Evolutionary conservation across 1,284 basidiomycete species (phyloP).

Genomic region (Mycosarcoma maydis): DNA sequence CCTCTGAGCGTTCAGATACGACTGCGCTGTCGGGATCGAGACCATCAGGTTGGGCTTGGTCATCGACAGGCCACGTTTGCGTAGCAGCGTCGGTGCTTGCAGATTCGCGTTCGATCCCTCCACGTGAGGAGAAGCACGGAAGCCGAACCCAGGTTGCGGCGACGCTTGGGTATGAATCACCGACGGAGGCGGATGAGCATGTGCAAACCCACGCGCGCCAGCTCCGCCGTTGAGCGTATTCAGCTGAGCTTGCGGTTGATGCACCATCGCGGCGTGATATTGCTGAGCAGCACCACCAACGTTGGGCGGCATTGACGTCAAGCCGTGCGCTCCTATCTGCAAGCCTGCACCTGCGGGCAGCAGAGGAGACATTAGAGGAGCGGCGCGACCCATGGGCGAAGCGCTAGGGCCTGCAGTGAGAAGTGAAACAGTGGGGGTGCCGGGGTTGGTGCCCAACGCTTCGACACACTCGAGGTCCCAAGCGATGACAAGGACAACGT

Average conservation of each 20-base stretch:
- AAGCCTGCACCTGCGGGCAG: conserved; percentile 18
- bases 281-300: conserved; percentile 11
- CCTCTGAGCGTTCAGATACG: conserved; percentile 50
- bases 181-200: conserved; percentile 35
- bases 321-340: conserved; percentile 25
- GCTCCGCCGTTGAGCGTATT: conserved; percentile 20
- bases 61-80: conserved; percentile 58
- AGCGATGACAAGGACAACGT: conserved; percentile 67
- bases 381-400: conserved; percentile 37
- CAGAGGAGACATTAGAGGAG: conserved; percentile 40
- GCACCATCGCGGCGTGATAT: conserved; percentile 13
- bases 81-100: conserved; percentile 50
- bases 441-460: conserved; percentile 52
- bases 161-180: conserved; percentile 54
- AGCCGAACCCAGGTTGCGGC: conserved; percentile 36
- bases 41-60: conserved; percentile 60
- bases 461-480: conserved; percentile 68
- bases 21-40: conserved; percentile 53
- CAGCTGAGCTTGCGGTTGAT: conserved; percentile 31
- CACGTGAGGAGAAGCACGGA: conserved; percentile 13
- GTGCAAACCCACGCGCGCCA: conserved; percentile 14
- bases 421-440: conserved; percentile 58
- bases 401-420: conserved; percentile 36
- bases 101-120: conserved; percentile 12
- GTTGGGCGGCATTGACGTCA: conserved; percentile 36